A percentile compares a stretch with the other conserved stretches of the same genome.
Evolutionary conservation across 352 stramenopile species (phyloP).

Genomic region (Pythium sp.): DNA sequence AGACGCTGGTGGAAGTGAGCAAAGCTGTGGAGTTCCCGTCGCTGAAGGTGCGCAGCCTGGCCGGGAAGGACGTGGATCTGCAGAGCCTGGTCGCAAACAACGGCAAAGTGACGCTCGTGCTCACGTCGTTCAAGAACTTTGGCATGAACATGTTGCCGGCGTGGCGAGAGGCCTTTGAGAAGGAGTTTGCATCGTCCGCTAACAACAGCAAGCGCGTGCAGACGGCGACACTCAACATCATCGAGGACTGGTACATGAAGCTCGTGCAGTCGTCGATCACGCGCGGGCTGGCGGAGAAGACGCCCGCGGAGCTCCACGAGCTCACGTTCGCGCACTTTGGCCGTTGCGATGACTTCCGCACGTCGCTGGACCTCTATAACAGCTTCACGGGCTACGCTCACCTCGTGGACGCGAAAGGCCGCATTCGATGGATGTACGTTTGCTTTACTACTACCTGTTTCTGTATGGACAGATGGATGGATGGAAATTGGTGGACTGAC

Average conservation of each 20-base stretch:
- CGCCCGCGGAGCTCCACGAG: slow-evolving; percentile 39
- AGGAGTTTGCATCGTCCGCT: slow-evolving; percentile 29
- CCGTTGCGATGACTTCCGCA: slow-evolving; percentile 80
- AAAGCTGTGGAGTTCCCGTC: slow-evolving; percentile 58
- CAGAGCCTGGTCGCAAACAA: slow-evolving; percentile 40
- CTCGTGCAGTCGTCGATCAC: slow-evolving; percentile 69
- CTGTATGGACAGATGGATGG: not conserved
- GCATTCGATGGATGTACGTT: slow-evolving; percentile 81
- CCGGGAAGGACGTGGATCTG: slow-evolving; percentile 45
- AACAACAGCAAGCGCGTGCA: slow-evolving; percentile 35
- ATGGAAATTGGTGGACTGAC: slow-evolving; percentile 8
- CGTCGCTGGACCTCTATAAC: slow-evolving; percentile 76
- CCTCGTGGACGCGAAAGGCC: slow-evolving; percentile 74
- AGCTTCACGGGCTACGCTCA: slow-evolving; percentile 87
- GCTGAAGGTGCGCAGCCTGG: slow-evolving; percentile 50
- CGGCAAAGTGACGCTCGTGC: slow-evolving; percentile 64
- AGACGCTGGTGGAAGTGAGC: slow-evolving; percentile 51
- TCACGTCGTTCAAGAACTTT: slow-evolving; percentile 88
- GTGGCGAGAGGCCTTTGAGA: slow-evolving; percentile 66
- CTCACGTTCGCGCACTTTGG: slow-evolving; percentile 71
- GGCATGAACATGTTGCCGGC: slow-evolving; percentile 76
- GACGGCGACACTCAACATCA: slow-evolving; percentile 76
- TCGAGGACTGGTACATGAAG: slow-evolving; percentile 90
- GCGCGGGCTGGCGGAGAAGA: slow-evolving; percentile 54
- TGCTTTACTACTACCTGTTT: not conserved